Evolutionary conservation across 495 filamentous ascomycete genomes (phyloP).

Genomic region (Lasiosphaeriaceae sp.): DNA sequence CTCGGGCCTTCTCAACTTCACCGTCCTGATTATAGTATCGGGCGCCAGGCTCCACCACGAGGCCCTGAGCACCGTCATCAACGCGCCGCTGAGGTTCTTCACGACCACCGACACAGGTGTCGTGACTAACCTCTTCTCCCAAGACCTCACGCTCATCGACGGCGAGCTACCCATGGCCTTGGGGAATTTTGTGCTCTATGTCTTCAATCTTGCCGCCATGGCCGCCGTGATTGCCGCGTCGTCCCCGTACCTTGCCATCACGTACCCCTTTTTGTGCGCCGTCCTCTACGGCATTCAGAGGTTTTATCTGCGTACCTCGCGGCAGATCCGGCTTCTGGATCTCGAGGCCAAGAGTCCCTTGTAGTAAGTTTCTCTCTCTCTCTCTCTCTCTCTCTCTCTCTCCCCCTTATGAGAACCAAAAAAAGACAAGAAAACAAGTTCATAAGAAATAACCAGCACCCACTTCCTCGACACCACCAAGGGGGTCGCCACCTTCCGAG

Average conservation of each 20-base stretch:
- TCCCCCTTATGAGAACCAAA: background rate
- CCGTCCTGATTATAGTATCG: slow-evolving; percentile 11
- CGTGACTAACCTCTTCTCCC: slow-evolving; percentile 34
- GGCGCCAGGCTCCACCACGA: slow-evolving; percentile 19
- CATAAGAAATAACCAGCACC: slow-evolving; percentile 18
- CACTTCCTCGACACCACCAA: slow-evolving; percentile 44
- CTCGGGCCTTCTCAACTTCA: slow-evolving; percentile 11
- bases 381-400: background rate
- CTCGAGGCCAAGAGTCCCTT: slow-evolving; percentile 39
- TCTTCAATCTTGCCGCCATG: slow-evolving; percentile 19
- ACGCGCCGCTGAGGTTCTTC: slow-evolving; percentile 24
- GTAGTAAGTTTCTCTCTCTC: slow-evolving; percentile 15
- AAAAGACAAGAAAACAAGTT: background rate
- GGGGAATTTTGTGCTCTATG: slow-evolving; percentile 9
- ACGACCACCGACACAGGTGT: slow-evolving; percentile 21
- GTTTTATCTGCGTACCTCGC: slow-evolving; percentile 54
- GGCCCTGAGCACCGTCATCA: slow-evolving; percentile 12
- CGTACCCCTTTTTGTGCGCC: slow-evolving; percentile 28
- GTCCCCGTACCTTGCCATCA: slow-evolving; percentile 22
- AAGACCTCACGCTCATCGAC: slow-evolving; percentile 33
- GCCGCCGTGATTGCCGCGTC: slow-evolving; percentile 25
- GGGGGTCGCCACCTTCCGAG: slow-evolving; percentile 48
- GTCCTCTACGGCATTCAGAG: slow-evolving; percentile 46
- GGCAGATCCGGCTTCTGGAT: slow-evolving; percentile 57
- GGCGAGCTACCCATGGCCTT: slow-evolving; percentile 19